Percentiles rank a stretch among this genome's conserved stretches.
These are phyloP conservation scores for Geotrichum australiense DNA, from an alignment of 1,139 yeast genomes.

Conservation along the genomic window DNA sequence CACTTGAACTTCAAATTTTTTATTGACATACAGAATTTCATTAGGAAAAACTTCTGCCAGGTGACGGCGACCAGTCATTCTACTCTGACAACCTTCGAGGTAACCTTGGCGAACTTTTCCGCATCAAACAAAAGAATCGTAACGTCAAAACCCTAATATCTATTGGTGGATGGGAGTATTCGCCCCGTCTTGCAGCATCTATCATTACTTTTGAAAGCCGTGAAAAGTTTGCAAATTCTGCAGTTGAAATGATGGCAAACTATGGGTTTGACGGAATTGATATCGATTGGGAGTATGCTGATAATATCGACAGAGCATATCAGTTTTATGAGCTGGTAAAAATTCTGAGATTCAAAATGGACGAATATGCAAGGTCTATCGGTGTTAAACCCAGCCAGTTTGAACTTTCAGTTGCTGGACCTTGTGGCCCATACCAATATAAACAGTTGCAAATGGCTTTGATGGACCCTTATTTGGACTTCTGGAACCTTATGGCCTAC, in stretches of 20 bases:
- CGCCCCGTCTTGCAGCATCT: conserved; percentile 2
- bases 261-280: conserved; percentile 9
- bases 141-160: conserved; percentile 1
- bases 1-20: background rate
- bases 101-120: conserved; percentile 4
- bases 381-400: background rate
- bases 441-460: background rate
- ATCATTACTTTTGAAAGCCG: background rate
- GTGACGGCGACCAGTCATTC: background rate
- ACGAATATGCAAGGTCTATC: background rate
- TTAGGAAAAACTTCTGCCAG: background rate
- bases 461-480: conserved; percentile 2
- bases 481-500: conserved; percentile 8
- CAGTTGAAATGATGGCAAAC: background rate
- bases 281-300: conserved; percentile 9
- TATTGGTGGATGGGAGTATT: conserved; percentile 5
- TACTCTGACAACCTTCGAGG: background rate
- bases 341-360: background rate
- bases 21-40: background rate
- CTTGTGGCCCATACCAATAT: conserved; percentile 4
- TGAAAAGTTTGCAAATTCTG: conserved; percentile 3
- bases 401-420: conserved; percentile 3
- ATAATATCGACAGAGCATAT: background rate
- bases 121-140: conserved; percentile 4
- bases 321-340: conserved; percentile 4